Evolutionary conservation across 2,329 filamentous ascomycete genomes (phyloP).

Genomic region (Triangularia verruculosa): DNA sequence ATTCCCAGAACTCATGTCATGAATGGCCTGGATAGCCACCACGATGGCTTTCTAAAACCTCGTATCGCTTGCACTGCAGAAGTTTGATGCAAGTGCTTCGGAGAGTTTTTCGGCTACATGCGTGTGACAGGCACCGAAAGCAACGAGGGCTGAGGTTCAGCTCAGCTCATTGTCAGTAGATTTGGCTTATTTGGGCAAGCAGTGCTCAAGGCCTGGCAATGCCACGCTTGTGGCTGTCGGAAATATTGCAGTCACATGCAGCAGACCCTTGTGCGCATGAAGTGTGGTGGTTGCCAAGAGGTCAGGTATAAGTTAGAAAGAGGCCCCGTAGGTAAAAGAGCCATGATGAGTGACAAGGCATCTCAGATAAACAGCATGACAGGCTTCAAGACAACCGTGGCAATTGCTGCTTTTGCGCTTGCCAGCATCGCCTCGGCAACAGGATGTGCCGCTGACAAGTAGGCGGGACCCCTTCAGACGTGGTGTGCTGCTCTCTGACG

Average conservation of each 20-base stretch:
- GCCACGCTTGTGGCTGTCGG: not conserved
- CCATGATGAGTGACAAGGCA: not conserved
- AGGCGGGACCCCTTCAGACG: not conserved
- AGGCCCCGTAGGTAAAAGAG: not conserved
- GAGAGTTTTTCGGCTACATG: not conserved
- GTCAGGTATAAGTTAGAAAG: not conserved
- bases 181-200: not conserved
- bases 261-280: too few species aligned
- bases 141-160: not conserved
- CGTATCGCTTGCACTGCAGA: not conserved
- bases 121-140: not conserved
- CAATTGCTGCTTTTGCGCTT: not conserved
- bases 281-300: too few species aligned
- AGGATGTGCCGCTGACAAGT: not conserved
- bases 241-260: not conserved
- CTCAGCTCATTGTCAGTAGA: not conserved
- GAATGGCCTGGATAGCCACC: conserved; percentile 27
- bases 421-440: not conserved
- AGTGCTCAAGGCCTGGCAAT: not conserved
- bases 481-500: not conserved
- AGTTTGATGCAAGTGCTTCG: not conserved
- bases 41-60: not conserved
- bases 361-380: not conserved
- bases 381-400: not conserved
- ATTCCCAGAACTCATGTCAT: conserved; percentile 49